Conservation (phyloP, 768 basidiomycete genomes). For the Boletellus ananas region DNA sequence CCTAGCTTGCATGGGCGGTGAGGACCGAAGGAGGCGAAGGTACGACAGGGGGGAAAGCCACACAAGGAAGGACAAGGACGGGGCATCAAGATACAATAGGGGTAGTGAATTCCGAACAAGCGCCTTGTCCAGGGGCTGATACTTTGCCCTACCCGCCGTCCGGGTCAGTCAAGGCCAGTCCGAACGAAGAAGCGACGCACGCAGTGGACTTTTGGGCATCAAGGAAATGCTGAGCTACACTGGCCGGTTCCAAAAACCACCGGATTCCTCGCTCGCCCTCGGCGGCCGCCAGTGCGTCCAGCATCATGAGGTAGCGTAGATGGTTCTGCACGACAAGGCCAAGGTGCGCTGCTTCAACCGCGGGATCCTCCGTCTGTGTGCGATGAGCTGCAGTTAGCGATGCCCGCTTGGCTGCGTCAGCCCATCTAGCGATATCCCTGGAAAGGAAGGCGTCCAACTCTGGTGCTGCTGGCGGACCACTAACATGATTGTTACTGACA, state of each 20-base stretch:
- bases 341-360: constrained; percentile 46
- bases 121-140: constrained; percentile 62
- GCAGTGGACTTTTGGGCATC: constrained; percentile 14
- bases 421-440: constrained; percentile 52
- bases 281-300: constrained; percentile 60
- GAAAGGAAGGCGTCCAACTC: constrained; percentile 61
- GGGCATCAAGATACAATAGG: constrained; percentile 64
- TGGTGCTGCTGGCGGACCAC: constrained; percentile 40
- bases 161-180: not conserved
- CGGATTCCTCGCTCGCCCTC: constrained; percentile 59
- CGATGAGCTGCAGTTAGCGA: constrained; percentile 13
- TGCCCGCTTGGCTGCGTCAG: constrained; percentile 40
- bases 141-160: constrained; percentile 34
- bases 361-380: constrained; percentile 46
- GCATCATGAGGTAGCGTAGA: constrained; percentile 64
- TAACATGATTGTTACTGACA: constrained; percentile 42
- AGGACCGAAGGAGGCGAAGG: constrained; percentile 51
- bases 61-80: constrained; percentile 69
- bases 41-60: constrained; percentile 70
- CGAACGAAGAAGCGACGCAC: constrained; percentile 11
- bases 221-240: constrained; percentile 16
- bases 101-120: constrained; percentile 55
- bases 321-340: constrained; percentile 50
- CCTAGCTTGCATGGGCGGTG: constrained; percentile 16
- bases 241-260: constrained; percentile 62